Evolutionary conservation across 305 asterid species (phyloP).

Genomic region (Ilex paraguariensis): DNA sequence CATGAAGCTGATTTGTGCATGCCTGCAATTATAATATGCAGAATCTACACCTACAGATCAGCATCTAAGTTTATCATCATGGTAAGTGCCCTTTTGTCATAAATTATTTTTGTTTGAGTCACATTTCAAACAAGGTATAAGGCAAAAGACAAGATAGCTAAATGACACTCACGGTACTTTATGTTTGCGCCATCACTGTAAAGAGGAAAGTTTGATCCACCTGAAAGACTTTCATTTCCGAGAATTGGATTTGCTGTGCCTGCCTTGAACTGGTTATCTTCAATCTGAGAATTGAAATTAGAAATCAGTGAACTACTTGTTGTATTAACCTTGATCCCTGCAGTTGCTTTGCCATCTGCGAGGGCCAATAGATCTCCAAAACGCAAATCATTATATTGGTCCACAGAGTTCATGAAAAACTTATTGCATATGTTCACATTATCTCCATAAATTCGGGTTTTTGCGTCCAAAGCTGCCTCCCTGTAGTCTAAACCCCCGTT

Average conservation of each 20-base stretch:
- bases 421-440: slow-evolving; percentile 9
- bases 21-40: too few relatives aligned
- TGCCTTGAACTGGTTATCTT: slow-evolving; percentile 14
- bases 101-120: too few relatives aligned
- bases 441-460: slow-evolving; percentile 16
- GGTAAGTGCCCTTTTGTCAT: too few relatives aligned
- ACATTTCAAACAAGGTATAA: too few relatives aligned
- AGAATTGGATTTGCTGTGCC: not conserved
- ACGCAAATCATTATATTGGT: slow-evolving; percentile 28
- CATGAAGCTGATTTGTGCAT: too few relatives aligned
- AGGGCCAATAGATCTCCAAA: slow-evolving; percentile 46
- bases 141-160: too few relatives aligned
- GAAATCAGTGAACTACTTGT: slow-evolving; percentile 19
- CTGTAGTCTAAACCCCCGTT: slow-evolving; percentile 8
- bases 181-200: slow-evolving; percentile 16
- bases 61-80: too few relatives aligned
- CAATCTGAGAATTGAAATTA: slow-evolving; percentile 16
- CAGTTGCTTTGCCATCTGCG: slow-evolving; percentile 32
- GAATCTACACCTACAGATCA: too few relatives aligned
- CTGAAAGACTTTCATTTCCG: slow-evolving; percentile 14
- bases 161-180: too few relatives aligned
- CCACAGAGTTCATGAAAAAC: slow-evolving; percentile 15
- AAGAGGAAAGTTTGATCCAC: slow-evolving; percentile 17
- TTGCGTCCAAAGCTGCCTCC: slow-evolving; percentile 14
- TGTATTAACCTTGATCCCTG: slow-evolving; percentile 18